These are phyloP conservation scores for Emericellopsis terricola DNA, from an alignment of 495 filamentous ascomycete genomes.

Conservation along the genomic window DNA sequence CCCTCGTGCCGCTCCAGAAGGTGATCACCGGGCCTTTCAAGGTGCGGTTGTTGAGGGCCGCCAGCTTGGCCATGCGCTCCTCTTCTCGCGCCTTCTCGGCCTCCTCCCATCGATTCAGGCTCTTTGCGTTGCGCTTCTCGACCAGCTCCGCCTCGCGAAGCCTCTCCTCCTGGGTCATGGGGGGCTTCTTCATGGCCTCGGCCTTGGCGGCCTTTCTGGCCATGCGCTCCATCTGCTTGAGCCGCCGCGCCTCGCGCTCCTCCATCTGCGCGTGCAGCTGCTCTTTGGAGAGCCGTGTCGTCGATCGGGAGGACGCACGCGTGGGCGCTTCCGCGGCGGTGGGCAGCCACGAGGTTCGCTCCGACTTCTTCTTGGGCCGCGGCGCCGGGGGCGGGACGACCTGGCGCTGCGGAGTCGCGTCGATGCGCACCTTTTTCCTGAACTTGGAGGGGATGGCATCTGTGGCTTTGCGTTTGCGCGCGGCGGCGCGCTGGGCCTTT, in stretches of 20 bases:
- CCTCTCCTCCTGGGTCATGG: conserved; percentile 81
- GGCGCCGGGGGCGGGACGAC: conserved; percentile 29
- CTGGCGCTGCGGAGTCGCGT: conserved; percentile 10
- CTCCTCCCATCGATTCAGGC: conserved; percentile 85
- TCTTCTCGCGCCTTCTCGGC: conserved; percentile 73
- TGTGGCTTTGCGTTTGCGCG: conserved; percentile 65
- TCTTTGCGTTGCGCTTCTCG: conserved; percentile 75
- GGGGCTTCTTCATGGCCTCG: conserved; percentile 51
- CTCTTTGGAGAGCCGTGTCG: conserved; percentile 73
- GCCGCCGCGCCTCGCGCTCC: conserved; percentile 61
- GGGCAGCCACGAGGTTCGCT: conserved; percentile 77
- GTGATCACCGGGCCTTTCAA: conserved; percentile 81
- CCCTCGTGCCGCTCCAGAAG: conserved; percentile 75
- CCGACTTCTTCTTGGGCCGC: conserved; percentile 81
- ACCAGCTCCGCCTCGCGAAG: conserved; percentile 67
- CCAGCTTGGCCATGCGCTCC: conserved; percentile 61
- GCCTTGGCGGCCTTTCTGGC: conserved; percentile 68
- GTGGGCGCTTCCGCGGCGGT: conserved; percentile 60
- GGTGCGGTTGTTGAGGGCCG: conserved; percentile 67
- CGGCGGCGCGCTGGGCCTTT: conserved; percentile 24
- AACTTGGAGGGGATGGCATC: conserved; percentile 32
- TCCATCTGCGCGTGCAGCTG: conserved; percentile 66
- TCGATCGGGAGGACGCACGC: conserved; percentile 63
- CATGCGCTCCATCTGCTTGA: conserved; percentile 68
- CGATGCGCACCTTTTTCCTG: conserved; percentile 37